These are phyloP conservation scores for Fraxinus excelsior DNA, from an alignment of 257 asterid species.

Conservation along the genomic window DNA sequence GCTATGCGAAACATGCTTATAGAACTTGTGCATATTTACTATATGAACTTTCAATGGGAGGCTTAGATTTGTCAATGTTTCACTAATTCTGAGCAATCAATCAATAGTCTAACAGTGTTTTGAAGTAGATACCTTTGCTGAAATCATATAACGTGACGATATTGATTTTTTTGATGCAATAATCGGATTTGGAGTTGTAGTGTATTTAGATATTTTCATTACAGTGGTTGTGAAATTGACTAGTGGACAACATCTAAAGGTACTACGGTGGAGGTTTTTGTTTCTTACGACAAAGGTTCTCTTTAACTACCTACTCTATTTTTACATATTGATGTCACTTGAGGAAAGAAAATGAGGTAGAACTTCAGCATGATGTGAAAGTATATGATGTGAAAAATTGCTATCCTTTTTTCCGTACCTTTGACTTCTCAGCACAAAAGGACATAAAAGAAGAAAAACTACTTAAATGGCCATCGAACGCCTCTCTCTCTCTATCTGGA, in stretches of 20 bases:
- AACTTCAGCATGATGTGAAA: not conserved
- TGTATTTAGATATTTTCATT: not conserved
- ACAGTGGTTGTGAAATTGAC: not conserved
- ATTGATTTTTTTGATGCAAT: not conserved
- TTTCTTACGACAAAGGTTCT: too few species aligned
- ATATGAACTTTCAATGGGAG: not conserved
- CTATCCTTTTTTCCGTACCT: not conserved
- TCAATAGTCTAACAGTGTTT: not conserved
- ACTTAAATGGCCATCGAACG: too few species aligned
- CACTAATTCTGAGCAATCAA: not conserved
- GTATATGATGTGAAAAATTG: not conserved
- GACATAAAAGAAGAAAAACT: too few species aligned
- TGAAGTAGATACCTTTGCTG: not conserved
- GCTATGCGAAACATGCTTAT: not conserved
- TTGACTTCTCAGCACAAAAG: too few species aligned
- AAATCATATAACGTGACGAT: not conserved
- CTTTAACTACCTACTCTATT: too few species aligned
- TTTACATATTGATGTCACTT: too few species aligned
- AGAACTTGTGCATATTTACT: not conserved
- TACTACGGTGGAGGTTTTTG: too few species aligned
- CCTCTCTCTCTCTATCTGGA: too few species aligned
- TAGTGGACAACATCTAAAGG: too few species aligned
- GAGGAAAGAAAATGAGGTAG: too few species aligned
- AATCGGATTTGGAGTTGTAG: not conserved
- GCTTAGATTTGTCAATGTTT: not conserved